Evolutionary conservation across 1,139 yeast species (phyloP).

Genomic region (Sugiyamaella sp.): DNA sequence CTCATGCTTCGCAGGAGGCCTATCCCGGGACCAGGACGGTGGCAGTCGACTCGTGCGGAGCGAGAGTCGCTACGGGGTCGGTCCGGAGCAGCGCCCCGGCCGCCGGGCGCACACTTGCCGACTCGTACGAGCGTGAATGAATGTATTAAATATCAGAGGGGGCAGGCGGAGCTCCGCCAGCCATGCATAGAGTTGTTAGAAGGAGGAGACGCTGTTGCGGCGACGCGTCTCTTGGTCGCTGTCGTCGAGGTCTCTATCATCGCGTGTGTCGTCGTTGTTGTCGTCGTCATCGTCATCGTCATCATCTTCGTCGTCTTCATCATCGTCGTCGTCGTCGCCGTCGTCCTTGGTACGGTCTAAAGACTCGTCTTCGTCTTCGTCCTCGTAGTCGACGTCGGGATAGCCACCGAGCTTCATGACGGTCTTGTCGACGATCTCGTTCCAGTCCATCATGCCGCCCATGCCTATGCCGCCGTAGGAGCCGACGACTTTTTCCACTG

Average conservation of each 20-base stretch:
- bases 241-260: not conserved
- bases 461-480: constrained; percentile 93
- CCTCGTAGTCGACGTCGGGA: constrained; percentile 84
- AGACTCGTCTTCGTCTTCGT: constrained; percentile 62
- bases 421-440: constrained; percentile 84
- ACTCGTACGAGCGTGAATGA: not conserved
- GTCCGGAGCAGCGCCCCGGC: constrained; percentile 1
- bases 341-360: constrained; percentile 53
- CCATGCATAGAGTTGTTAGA: constrained; percentile 13
- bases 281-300: constrained; percentile 28
- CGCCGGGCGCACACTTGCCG: not conserved
- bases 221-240: not conserved
- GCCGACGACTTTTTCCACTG: constrained; percentile 91
- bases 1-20: not conserved
- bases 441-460: constrained; percentile 98
- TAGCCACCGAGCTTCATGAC: constrained; percentile 86
- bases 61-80: not conserved
- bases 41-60: not conserved
- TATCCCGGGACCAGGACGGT: no score
- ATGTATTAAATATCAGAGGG: constrained; percentile 13
- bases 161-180: constrained; percentile 4
- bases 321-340: constrained; percentile 43
- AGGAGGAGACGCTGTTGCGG: constrained; percentile 2
- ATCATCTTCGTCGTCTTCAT: constrained; percentile 44
- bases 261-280: not conserved